These are phyloP conservation scores for Paramyrothecium sp. DNA, from an alignment of 2,329 filamentous ascomycete genomes.

Conservation along the genomic window DNA sequence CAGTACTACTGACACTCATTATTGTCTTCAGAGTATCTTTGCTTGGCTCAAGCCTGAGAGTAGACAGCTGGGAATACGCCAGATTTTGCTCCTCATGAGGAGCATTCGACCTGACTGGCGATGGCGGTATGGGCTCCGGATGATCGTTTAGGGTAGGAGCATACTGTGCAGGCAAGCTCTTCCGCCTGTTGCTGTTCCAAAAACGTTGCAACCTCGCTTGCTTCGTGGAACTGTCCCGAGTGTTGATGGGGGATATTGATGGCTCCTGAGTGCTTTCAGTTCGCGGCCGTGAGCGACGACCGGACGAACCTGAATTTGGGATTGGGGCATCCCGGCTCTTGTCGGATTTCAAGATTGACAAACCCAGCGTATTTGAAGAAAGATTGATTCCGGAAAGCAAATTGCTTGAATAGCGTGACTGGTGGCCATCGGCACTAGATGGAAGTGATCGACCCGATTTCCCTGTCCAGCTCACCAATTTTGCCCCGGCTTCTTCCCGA, in stretches of 20 bases:
- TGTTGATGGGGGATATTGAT: background rate
- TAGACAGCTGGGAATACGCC: slow-evolving; percentile 29
- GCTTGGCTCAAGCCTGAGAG: slow-evolving; percentile 38
- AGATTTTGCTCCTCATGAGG: slow-evolving; percentile 33
- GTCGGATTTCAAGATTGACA: slow-evolving; percentile 15
- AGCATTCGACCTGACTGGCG: background rate
- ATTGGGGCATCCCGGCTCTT: slow-evolving; percentile 14
- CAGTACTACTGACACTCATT: slow-evolving; percentile 47
- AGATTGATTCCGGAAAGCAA: background rate
- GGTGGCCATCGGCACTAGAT: slow-evolving; percentile 1
- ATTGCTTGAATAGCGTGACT: background rate
- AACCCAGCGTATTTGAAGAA: slow-evolving; percentile 9
- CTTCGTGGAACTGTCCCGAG: background rate
- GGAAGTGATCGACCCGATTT: background rate
- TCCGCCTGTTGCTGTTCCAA: slow-evolving; percentile 14
- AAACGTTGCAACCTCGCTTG: slow-evolving; percentile 15
- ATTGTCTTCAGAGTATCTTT: slow-evolving; percentile 49
- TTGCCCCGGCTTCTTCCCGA: background rate
- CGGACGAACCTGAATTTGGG: slow-evolving; percentile 4
- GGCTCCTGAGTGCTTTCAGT: background rate
- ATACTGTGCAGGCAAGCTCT: slow-evolving; percentile 12
- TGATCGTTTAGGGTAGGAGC: background rate
- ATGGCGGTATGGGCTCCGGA: background rate
- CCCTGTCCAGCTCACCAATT: background rate
- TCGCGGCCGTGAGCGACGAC: background rate